Evolutionary conservation across 2,329 filamentous ascomycete species (phyloP).

Genomic region (Ophiostoma sp.): DNA sequence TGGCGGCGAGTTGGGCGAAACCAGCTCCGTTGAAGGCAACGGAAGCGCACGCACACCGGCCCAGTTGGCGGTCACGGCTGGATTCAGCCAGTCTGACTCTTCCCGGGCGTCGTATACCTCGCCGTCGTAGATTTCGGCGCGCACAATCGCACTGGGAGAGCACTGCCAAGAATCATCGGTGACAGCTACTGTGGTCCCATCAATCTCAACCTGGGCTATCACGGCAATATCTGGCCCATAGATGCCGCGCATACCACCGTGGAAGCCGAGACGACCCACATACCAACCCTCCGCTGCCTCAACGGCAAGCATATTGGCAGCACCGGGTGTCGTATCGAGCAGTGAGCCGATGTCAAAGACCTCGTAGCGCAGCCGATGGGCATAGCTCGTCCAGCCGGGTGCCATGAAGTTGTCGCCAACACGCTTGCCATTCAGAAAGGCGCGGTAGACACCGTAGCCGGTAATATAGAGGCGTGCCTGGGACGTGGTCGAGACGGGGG

Average conservation of each 20-base stretch:
- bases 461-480: constrained; percentile 36
- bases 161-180: constrained; percentile 25
- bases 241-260: constrained; percentile 30
- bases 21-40: constrained; percentile 34
- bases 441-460: constrained; percentile 34
- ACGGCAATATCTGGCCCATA: constrained; percentile 39
- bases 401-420: constrained; percentile 38
- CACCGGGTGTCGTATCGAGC: constrained; percentile 25
- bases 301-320: constrained; percentile 31
- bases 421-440: constrained; percentile 35
- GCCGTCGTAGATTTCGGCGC: constrained; percentile 47
- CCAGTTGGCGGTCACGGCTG: not conserved
- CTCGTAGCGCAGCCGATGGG: constrained; percentile 39
- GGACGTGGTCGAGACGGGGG: constrained; percentile 24
- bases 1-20: constrained; percentile 41
- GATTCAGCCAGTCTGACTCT: constrained; percentile 19
- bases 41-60: constrained; percentile 26
- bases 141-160: constrained; percentile 31
- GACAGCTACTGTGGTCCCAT: not conserved
- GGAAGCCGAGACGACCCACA: constrained; percentile 32
- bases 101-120: constrained; percentile 44
- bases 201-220: constrained; percentile 37
- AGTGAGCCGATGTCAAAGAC: constrained; percentile 38
- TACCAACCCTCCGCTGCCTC: constrained; percentile 45
- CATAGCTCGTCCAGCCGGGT: constrained; percentile 41